A percentile compares a stretch with the other conserved stretches of the same genome.
Conservation (phyloP, 2,329 filamentous ascomycete genomes). For the Camptophora hylomeconis region DNA sequence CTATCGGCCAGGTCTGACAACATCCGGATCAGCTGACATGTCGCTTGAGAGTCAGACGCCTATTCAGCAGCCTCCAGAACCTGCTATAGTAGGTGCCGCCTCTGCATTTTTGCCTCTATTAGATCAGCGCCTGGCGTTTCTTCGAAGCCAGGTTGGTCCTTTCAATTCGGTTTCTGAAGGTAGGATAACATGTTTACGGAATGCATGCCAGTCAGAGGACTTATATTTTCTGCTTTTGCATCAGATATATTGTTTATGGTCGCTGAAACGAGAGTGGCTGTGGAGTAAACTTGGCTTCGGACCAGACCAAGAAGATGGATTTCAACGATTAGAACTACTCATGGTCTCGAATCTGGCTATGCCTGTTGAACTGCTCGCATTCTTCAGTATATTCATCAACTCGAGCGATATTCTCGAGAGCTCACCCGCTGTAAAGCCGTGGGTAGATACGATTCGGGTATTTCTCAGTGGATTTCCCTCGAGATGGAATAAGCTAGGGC, state of each 20-base stretch:
- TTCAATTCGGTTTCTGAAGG: too few species aligned
- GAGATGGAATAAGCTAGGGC: conserved; percentile 23
- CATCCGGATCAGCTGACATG: too few species aligned
- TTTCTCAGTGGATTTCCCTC: conserved; percentile 34
- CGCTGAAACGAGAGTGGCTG: neutral
- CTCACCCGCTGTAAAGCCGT: conserved; percentile 1
- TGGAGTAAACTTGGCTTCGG: conserved; percentile 25
- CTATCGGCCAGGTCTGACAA: too few species aligned
- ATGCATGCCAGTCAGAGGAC: conserved; percentile 45
- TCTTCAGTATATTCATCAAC: conserved; percentile 38
- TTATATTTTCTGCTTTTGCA: conserved; percentile 43
- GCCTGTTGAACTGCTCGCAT: conserved; percentile 26
- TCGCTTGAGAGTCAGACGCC: too few species aligned
- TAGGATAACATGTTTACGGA: conserved; percentile 41
- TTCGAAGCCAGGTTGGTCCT: too few species aligned
- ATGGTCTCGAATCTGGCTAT: conserved; percentile 34
- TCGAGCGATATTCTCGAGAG: conserved; percentile 17
- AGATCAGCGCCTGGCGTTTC: too few species aligned
- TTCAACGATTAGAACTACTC: conserved; percentile 28
- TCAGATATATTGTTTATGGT: conserved; percentile 2
- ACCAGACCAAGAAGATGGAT: conserved; percentile 17
- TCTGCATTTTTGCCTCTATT: too few species aligned
- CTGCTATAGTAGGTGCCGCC: too few species aligned
- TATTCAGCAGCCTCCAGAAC: too few species aligned
- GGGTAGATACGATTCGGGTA: conserved; percentile 26